Conservation (phyloP, 2,329 filamentous ascomycete species). For the Colletotrichum tabaci region DNA sequence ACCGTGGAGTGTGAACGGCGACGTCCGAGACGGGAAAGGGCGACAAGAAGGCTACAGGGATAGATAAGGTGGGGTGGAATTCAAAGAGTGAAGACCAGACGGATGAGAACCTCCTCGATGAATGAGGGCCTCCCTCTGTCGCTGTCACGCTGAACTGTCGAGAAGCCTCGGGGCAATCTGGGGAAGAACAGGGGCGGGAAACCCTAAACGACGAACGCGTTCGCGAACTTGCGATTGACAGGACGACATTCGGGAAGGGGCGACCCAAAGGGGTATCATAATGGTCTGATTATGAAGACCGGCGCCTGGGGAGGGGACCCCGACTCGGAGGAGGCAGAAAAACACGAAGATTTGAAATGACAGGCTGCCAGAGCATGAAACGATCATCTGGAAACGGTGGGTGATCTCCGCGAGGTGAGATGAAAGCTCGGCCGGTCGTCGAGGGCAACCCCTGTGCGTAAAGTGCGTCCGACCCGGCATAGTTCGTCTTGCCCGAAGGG, state of each 20-base stretch:
- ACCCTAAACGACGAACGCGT: slow-evolving; percentile 11
- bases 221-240: slow-evolving; percentile 17
- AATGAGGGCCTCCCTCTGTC: not conserved
- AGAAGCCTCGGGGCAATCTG: slow-evolving; percentile 34
- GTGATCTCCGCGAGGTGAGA: slow-evolving; percentile 41
- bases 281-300: not conserved
- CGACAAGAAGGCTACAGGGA: not conserved
- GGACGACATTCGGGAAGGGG: not conserved
- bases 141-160: not conserved
- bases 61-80: not conserved
- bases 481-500: slow-evolving; percentile 31
- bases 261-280: slow-evolving; percentile 10
- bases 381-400: slow-evolving; percentile 37
- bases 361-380: slow-evolving; percentile 35
- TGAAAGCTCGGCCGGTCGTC: slow-evolving; percentile 41
- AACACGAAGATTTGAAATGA: slow-evolving; percentile 40
- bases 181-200: slow-evolving; percentile 35
- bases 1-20: not conserved
- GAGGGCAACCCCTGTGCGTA: slow-evolving; percentile 40
- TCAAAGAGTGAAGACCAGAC: not conserved
- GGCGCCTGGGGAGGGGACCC: slow-evolving; percentile 2
- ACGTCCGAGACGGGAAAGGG: not conserved
- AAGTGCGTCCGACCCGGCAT: slow-evolving; percentile 22
- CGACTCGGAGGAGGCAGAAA: slow-evolving; percentile 6
- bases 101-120: not conserved